Evolutionary conservation across 345 rosid genomes (phyloP), one percentile per base, ranked within the genome.

Genomic region (Eutrema yunnanense): DNA sequence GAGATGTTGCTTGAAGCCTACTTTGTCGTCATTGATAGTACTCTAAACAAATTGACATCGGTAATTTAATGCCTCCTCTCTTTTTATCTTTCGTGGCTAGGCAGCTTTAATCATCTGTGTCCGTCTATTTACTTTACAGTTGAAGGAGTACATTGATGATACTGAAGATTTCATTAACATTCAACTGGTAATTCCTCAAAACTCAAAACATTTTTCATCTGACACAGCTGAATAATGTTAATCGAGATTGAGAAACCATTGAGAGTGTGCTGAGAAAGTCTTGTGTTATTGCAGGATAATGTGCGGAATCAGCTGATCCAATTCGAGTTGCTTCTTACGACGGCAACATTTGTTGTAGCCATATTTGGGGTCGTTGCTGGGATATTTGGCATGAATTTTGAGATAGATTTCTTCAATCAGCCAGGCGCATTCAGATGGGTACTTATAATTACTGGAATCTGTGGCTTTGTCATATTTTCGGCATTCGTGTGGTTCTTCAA

Each of bases 1-100:
- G 99, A 95, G 83, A 95, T 95, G 99, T 84, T 95, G 84, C 94
- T 95, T 49, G 99, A 95, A 79, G 99, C 99, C 26, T 95, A 95
- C 68, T 95, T 95, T 83, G 99, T 95, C 33, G 88, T 88, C 79
- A 95, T 95, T 52, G 99, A 95, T 82, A 92, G 96, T 80, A 87
- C 97, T 71, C 80, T 95, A 42, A 95, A 92, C 86, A 95, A 92
- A 81, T 73, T 95, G 88, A 92, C 98, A 50, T 92, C 99, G 80
- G 99, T 95, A 88, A 43, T 36, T 42, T 11, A 56, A 11, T 13
- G 22, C 47, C 11, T 46, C 60, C 52, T 32, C 59, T 33, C 16
- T 19, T 16, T 61, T 2, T 1, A 2, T 3, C 0, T 46, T 30
- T 69, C 53, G 8, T 54, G 0, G 22, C n/a, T 63, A 9, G 3